Evolutionary conservation across 2,329 filamentous ascomycete genomes (phyloP).

Genomic region (Escovopsis sp.): DNA sequence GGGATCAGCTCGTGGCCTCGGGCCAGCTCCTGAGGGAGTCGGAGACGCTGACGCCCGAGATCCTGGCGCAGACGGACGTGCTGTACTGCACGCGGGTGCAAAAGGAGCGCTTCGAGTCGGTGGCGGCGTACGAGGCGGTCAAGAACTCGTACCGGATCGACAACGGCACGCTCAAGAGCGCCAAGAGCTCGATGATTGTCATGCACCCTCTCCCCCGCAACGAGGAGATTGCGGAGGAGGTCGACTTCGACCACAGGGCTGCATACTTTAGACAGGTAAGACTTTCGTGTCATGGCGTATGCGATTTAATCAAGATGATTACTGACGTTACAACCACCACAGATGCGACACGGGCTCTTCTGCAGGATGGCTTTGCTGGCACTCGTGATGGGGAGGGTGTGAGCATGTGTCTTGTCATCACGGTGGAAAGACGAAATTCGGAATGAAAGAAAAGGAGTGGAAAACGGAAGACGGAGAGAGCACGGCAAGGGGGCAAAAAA

Average conservation of each 20-base stretch:
- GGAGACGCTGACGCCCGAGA: slow-evolving; percentile 68
- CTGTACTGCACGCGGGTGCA: slow-evolving; percentile 96
- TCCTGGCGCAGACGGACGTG: slow-evolving; percentile 75
- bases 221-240: slow-evolving; percentile 84
- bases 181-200: slow-evolving; percentile 86
- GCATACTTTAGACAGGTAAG: slow-evolving; percentile 98
- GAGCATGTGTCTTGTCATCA: slow-evolving; percentile 4
- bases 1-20: slow-evolving; percentile 53
- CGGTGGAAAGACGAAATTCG: neutral
- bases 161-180: slow-evolving; percentile 76
- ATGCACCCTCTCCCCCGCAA: slow-evolving; percentile 94
- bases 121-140: slow-evolving; percentile 68
- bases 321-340: slow-evolving; percentile 24
- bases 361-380: slow-evolving; percentile 95
- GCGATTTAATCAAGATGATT: neutral
- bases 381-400: slow-evolving; percentile 54
- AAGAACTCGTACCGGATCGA: slow-evolving; percentile 84
- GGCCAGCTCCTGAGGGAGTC: slow-evolving; percentile 68
- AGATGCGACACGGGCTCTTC: slow-evolving; percentile 98
- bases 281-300: slow-evolving; percentile 10
- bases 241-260: slow-evolving; percentile 91
- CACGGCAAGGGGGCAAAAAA: neutral
- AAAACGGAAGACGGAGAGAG: slow-evolving; percentile 2
- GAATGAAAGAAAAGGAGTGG: neutral
- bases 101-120: slow-evolving; percentile 82